These are phyloP conservation scores for Isoetes taiwanensis DNA, from an alignment of 75 land plant genomes.

Conservation along the genomic window DNA sequence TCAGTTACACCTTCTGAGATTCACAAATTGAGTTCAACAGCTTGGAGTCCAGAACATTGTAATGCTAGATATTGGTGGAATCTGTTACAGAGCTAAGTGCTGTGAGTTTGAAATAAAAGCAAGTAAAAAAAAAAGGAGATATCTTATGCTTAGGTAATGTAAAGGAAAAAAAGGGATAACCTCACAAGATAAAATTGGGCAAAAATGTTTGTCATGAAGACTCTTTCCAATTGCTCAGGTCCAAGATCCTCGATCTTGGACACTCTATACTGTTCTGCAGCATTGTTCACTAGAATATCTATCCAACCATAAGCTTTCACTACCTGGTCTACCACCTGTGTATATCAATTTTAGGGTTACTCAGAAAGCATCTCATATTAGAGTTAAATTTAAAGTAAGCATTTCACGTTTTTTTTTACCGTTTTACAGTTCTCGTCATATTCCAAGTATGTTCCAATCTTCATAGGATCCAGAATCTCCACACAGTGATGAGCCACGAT, in stretches of 20 bases:
- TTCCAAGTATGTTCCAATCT: neutral
- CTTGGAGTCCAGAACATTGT: no score
- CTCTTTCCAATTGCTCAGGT: neutral
- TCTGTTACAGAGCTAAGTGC: no score
- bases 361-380: neutral
- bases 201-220: neutral
- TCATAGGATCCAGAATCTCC: slow-evolving; percentile 6
- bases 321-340: neutral
- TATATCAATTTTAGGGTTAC: neutral
- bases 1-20: no score
- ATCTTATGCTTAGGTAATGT: no score
- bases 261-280: neutral
- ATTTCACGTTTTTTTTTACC: no score
- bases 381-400: neutral
- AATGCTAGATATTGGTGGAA: no score
- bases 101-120: no score
- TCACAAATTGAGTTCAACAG: no score
- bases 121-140: no score
- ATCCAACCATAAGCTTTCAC: neutral
- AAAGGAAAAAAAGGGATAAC: no score
- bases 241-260: neutral
- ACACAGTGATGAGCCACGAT: no score
- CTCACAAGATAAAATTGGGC: neutral
- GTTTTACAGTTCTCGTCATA: slow-evolving; percentile 9
- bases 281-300: slow-evolving; percentile 5